Evolutionary conservation across 176 grass and related monocot species (phyloP), one percentile per base, ranked within the genome.

Genomic region (Triticum dicoccoides): DNA sequence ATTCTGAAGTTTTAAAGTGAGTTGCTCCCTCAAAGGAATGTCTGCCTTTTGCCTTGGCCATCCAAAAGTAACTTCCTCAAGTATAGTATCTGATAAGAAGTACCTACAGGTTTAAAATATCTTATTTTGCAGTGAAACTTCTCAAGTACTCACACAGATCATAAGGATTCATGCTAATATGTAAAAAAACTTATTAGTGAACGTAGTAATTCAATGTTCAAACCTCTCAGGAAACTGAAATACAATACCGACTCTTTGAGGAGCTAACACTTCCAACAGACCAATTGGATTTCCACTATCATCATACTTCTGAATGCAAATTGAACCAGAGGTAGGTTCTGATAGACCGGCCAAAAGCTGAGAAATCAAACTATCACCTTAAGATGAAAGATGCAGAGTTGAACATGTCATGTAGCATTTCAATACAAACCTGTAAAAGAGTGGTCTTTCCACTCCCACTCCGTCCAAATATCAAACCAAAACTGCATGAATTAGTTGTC

Each of bases 211-310:
- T 77, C 45, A 20, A 21, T 76, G 73, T 74, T 78, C 86, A 89
- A 88, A 98, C 89, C 94, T 98, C 77, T 98, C 92, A 77, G 94
- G 92, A 94, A 98, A 98, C 86, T 98, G 92, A 89, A 98, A 96
- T 65, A 98, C 94, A 44, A 98, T 96, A 80, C 92, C 97, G 83
- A 91, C 92, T 84, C 77, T 90, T 88, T 93, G 79, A 80, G 92
- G 82, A 64, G 82, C 83, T 83, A 96, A 89, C 30, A 83, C 13
- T 89, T 96, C 69, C n/a, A 90, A 47, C 1, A 59, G 69, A 51
- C 87, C 69, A 33, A 63, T 78, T 63, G 71, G 82, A 23, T 84
- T 88, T 77, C 92, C 90, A 83, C 65, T 89, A 49, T 91, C 72
- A 61, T 91, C 80, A 89, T 91, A 94, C 58, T 81, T 96, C 58